Percentiles rank a stretch among this genome's conserved stretches.
These are phyloP conservation scores for Lasiosphaeria ovina DNA, from an alignment of 495 filamentous ascomycete genomes.

Conservation along the genomic window DNA sequence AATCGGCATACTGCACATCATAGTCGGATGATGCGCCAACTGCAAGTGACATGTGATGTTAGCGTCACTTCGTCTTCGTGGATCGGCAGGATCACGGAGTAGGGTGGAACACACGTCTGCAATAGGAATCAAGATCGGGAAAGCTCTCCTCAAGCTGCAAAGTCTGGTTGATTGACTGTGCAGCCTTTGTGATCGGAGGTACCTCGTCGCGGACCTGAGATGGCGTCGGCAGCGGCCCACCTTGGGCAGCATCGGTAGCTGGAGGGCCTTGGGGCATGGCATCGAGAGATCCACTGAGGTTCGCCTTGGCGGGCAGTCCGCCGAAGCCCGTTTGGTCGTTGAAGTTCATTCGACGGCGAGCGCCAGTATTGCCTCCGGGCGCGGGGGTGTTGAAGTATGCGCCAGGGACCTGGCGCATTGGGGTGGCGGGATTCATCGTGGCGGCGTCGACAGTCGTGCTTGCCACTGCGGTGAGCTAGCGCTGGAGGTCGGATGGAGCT, in stretches of 20 bases:
- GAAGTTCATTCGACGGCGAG: slow-evolving; percentile 41
- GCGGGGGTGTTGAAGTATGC: slow-evolving; percentile 74
- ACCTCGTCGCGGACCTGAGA: slow-evolving; percentile 21
- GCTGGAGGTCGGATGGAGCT: no score
- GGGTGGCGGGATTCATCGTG: slow-evolving; percentile 62
- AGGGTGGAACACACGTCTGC: slow-evolving; percentile 67
- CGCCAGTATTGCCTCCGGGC: slow-evolving; percentile 28
- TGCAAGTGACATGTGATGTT: slow-evolving; percentile 12
- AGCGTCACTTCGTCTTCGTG: slow-evolving; percentile 8
- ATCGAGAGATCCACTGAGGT: neutral
- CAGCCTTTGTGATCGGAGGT: slow-evolving; percentile 73
- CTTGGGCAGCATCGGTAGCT: slow-evolving; percentile 9
- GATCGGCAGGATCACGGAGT: neutral
- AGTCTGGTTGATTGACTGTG: slow-evolving; percentile 77
- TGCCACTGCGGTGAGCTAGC: no score
- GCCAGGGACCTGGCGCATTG: slow-evolving; percentile 65
- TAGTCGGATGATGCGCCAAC: slow-evolving; percentile 89
- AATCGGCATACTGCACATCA: slow-evolving; percentile 60
- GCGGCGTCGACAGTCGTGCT: neutral
- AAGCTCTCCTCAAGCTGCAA: slow-evolving; percentile 73
- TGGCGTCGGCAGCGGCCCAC: slow-evolving; percentile 10
- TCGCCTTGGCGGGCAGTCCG: neutral
- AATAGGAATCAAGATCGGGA: slow-evolving; percentile 85
- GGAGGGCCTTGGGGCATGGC: slow-evolving; percentile 2
- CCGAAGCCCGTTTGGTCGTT: slow-evolving; percentile 13